These are phyloP conservation scores for Naegleria fowleri DNA, from an alignment of 208 protist species.

Conservation along the genomic window DNA sequence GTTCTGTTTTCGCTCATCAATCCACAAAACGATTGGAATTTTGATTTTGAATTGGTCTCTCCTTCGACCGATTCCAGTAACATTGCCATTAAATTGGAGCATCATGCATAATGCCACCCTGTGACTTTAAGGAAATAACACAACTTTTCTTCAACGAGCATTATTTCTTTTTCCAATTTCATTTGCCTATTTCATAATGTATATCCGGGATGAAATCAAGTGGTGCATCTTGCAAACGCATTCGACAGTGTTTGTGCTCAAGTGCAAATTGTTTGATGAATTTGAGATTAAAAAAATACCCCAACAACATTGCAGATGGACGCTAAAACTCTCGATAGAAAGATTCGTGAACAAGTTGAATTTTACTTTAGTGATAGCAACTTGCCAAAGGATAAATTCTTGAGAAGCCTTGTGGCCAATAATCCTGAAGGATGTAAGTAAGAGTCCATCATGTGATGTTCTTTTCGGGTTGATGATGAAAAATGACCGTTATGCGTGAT, in stretches of 20 bases:
- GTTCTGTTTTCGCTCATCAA: not conserved
- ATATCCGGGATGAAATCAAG: no score
- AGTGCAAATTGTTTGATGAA: no score
- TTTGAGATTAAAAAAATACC: not conserved
- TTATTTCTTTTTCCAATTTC: no score
- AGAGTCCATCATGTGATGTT: not conserved
- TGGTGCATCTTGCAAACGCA: no score
- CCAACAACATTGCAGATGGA: not conserved
- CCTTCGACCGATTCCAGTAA: no score
- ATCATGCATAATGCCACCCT: no score
- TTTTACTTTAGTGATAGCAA: conserved; percentile 33
- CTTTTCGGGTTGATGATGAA: not conserved
- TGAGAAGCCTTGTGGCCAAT: conserved; percentile 18
- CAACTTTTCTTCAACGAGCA: no score
- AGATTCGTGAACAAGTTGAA: conserved; percentile 25
- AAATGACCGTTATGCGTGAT: not conserved
- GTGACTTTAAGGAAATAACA: no score
- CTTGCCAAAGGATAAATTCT: conserved; percentile 22
- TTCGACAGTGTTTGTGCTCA: no score
- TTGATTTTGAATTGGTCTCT: not conserved
- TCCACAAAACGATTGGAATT: not conserved
- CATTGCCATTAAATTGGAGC: no score
- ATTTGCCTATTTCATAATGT: no score
- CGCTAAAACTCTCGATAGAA: not conserved
- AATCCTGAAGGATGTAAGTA: conserved; percentile 25